Base-by-base conservation (phyloP, 2,329 filamentous ascomycete genomes). In the Pseudocercospora crystallina region DNA sequence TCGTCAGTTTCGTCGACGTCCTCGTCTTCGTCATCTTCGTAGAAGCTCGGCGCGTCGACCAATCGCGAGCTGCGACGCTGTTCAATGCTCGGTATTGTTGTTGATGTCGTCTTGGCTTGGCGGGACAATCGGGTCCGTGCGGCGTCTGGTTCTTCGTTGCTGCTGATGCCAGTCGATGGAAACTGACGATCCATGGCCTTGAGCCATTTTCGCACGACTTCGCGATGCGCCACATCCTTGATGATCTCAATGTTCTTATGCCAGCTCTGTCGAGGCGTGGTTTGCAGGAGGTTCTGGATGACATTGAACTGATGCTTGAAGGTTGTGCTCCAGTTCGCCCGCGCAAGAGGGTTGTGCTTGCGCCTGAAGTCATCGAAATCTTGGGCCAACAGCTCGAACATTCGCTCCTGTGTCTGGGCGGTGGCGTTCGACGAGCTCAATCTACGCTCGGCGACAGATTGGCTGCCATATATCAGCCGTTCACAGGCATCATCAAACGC, bases 51-150 rank as follows among this genome's bases (percentile, higher is more conserved):
- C 20, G 20, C 41, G 15, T 60, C 57, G 33, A 54, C 48, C 14
- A 53, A 43, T 29, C 58, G 54, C 39, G 51, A 53, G 42, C 58
- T 61, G 9, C 58, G 51, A 31, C 58, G 58, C 33, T 57, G 54
- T 34, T 59, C 52, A 33, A 52, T 51, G 37, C 40, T 45, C 10
- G 47, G 36, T 13, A 43, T 14, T n/a, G 46, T 32, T n/a, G 33
- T 41, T 31, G 42, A 35, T 17, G 43, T 20, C 13, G 49, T 33
- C 48, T 59, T 59, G 48, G 48, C 54, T 42, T 58, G 54, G 26
- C 58, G 58, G 13, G 54, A 38, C 15, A 47, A 45, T 12, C 50
- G 45, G 35, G 46, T 48, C 17, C 53, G 53, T 29, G 48, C 32
- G 20, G 48, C 32, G 20, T 26, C 20, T 26, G 20, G 20, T 7